phyloP scores from a whole-genome alignment of 208 protist species.

The Trypanosoma melophagium region DNA sequence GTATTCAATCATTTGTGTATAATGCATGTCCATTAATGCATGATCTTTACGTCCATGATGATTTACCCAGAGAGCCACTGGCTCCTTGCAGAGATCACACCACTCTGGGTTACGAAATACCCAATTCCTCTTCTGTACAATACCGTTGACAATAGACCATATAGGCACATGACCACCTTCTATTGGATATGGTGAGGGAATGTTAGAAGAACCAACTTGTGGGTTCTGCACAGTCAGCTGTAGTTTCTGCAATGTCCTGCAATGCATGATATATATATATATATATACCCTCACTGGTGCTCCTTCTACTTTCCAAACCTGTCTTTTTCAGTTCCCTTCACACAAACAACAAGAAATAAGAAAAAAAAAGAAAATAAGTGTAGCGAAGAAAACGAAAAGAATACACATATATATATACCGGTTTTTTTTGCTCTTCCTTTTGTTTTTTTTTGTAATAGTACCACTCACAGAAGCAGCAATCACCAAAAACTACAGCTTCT shows the following conservation, averaged over 20 bases:
- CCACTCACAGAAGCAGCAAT: too few species aligned
- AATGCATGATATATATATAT: slow-evolving; percentile 18
- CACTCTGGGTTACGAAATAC: slow-evolving; percentile 78
- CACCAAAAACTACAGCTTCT: too few species aligned
- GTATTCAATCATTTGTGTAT: slow-evolving; percentile 77
- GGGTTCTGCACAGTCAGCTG: slow-evolving; percentile 29
- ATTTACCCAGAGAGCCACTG: slow-evolving; percentile 82
- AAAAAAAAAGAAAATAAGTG: too few species aligned
- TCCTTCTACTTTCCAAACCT: background rate
- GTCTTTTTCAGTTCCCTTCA: too few species aligned
- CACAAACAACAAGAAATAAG: too few species aligned
- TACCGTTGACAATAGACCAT: slow-evolving; percentile 80
- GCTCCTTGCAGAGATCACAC: slow-evolving; percentile 91
- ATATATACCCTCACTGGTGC: background rate
- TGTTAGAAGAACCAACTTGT: slow-evolving; percentile 27
- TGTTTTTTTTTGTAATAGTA: too few species aligned
- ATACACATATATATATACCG: too few species aligned
- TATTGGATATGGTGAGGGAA: slow-evolving; percentile 61
- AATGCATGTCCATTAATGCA: slow-evolving; percentile 87
- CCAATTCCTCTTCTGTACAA: slow-evolving; percentile 88
- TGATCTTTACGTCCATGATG: slow-evolving; percentile 89
- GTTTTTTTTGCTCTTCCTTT: too few species aligned
- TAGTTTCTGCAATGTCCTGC: slow-evolving; percentile 18
- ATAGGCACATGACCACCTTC: slow-evolving; percentile 86
- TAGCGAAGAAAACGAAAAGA: too few species aligned